A percentile compares a stretch with the other conserved stretches of the same genome.
phyloP scores from a whole-genome alignment of 2,329 filamentous ascomycete species.

The Trichoderma guizhouense region DNA sequence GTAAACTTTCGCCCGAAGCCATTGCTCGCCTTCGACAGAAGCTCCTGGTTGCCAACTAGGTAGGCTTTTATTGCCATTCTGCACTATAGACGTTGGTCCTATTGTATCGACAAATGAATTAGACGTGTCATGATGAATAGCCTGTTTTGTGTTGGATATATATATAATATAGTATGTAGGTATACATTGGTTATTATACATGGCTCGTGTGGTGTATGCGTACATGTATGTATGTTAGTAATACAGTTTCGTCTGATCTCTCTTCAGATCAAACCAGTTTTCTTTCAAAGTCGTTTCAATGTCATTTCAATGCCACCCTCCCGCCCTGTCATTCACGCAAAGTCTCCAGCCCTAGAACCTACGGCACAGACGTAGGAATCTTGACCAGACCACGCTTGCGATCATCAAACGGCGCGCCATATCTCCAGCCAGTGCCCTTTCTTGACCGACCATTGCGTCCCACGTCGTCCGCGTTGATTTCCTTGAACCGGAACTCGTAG shows the following conservation, averaged over 20 bases:
- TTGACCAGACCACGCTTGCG: constrained; percentile 62
- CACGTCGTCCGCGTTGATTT: constrained; percentile 55
- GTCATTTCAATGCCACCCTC: neutral
- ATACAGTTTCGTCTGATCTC: neutral
- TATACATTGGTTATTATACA: constrained; percentile 2
- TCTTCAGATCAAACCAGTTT: neutral
- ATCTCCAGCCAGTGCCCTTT: constrained; percentile 57
- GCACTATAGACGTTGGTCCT: neutral
- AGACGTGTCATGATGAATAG: constrained; percentile 3
- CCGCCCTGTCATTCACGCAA: neutral
- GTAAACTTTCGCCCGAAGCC: constrained; percentile 54
- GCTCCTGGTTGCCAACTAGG: constrained; percentile 37
- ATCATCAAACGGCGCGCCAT: constrained; percentile 61
- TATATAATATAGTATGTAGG: neutral
- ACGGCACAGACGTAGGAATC: constrained; percentile 63
- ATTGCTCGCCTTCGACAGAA: constrained; percentile 52
- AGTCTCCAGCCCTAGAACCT: neutral
- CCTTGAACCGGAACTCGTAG: constrained; percentile 62
- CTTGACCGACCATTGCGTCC: constrained; percentile 52
- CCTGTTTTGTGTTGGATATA: neutral
- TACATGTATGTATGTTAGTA: neutral
- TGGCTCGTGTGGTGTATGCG: neutral
- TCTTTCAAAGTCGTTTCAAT: neutral
- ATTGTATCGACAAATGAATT: neutral
- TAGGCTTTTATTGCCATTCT: neutral